Evolutionary conservation across 2,329 filamentous ascomycete species (phyloP).

Genomic region (Fusarium nanum): DNA sequence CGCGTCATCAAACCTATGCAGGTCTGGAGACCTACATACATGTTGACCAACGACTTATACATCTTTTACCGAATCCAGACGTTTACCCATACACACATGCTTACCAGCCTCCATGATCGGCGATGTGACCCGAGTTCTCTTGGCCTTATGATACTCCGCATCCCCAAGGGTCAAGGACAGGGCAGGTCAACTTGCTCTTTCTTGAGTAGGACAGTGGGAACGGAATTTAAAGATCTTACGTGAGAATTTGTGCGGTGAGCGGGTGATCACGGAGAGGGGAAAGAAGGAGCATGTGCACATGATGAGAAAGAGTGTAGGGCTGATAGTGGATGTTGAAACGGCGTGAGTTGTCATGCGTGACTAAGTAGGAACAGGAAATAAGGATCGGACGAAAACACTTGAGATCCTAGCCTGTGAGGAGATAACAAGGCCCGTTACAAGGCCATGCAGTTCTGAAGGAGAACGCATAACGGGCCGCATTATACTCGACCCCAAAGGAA

Average conservation of each 20-base stretch:
- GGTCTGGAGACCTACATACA: slow-evolving; percentile 7
- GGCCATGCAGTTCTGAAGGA: not conserved
- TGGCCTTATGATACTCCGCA: slow-evolving; percentile 17
- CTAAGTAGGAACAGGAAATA: slow-evolving; percentile 10
- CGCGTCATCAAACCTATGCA: slow-evolving; percentile 29
- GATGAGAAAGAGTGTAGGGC: slow-evolving; percentile 28
- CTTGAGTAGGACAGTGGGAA: not conserved
- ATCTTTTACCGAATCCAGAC: slow-evolving; percentile 12
- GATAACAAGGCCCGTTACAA: slow-evolving; percentile 1
- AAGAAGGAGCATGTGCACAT: slow-evolving; percentile 1
- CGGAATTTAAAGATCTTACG: slow-evolving; percentile 45
- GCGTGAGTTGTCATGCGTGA: slow-evolving; percentile 8
- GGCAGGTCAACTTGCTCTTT: not conserved
- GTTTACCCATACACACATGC: not conserved
- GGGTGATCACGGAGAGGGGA: slow-evolving; percentile 34
- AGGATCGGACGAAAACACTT: slow-evolving; percentile 6
- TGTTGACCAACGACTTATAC: slow-evolving; percentile 27
- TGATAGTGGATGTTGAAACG: slow-evolving; percentile 17
- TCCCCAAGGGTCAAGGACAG: not conserved
- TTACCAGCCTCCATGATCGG: slow-evolving; percentile 24
- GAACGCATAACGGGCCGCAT: not conserved
- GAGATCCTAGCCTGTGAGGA: not conserved
- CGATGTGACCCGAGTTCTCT: slow-evolving; percentile 25
- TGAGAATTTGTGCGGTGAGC: slow-evolving; percentile 38
- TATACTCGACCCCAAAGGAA: not conserved